Evolutionary conservation across 306 rosid genomes (phyloP), one percentile per base, ranked within the genome.

Genomic region (Cucurbita maxima): DNA sequence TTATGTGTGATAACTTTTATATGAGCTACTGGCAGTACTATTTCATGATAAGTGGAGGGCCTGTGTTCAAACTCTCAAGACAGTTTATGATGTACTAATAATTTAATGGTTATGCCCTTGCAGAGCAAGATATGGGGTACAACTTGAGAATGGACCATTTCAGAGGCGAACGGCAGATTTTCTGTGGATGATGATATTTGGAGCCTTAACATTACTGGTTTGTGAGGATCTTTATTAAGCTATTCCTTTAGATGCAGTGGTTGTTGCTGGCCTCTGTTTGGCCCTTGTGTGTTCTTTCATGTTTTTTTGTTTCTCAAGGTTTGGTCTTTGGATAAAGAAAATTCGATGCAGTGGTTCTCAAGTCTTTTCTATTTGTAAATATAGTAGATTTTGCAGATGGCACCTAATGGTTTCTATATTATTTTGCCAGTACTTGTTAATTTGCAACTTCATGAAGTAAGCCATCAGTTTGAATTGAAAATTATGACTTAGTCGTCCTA

Each of bases 181-280:
- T 81, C 84, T 94, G 83, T 94, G 99, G 99, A 94, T 91, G 99
- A 88, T 94, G 90, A 83, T 91, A 81, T 89, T 89, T 81, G 99
- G 96, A 75, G 82, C 87, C 80, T 76, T 79, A 30, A 67, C 90
- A 50, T 79, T 94, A 72, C 75, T 91, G 96, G 97, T 91, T 58
- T 25, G 66, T 41, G 45, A 58, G 14, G 40, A 41, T 44, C 52
- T 7, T 43, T 40, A 3, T 55, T 19, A 13, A 20, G 54, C 14
- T 45, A 11, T 45, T 13, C 73, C 1, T 45, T 44, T 44, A 59
- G n/a, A 10, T 22, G 5, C 25, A 15, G 19, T 19, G 52, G 6
- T 16, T 50, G 41, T 58, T 58, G n/a, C 10, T 58, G 41, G 41
- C 64, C 15, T 58, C 8, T 6, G n/a, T 36, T 60, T 36, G 11